Conservation (phyloP, 2,329 filamentous ascomycete species). For the Myriosclerotinia curreyana region DNA sequence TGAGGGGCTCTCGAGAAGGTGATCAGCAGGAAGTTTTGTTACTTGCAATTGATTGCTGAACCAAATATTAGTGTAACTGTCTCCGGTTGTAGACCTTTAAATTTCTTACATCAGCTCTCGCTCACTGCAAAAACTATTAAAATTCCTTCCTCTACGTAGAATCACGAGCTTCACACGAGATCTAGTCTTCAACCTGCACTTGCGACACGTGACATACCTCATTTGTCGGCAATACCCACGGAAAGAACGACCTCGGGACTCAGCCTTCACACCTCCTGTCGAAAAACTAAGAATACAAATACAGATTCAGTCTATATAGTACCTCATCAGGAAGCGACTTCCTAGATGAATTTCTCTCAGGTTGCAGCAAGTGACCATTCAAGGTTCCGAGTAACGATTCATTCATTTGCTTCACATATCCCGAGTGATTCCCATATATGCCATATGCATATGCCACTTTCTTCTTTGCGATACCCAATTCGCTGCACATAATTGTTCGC, state of each 20-base stretch:
- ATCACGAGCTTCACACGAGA: not conserved
- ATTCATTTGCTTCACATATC: not conserved
- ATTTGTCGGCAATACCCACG: not conserved
- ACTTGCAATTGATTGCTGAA: not conserved
- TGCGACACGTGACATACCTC: not conserved
- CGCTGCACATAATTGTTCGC: not conserved
- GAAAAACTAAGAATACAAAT: not conserved
- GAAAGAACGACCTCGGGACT: constrained; percentile 4
- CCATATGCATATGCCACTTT: too few relatives aligned
- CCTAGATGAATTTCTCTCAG: not conserved
- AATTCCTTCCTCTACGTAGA: not conserved
- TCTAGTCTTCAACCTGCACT: not conserved
- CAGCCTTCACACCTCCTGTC: not conserved
- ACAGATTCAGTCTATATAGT: not conserved
- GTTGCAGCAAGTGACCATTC: not conserved
- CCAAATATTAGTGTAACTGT: not conserved
- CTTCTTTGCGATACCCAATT: not conserved
- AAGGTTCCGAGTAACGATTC: not conserved
- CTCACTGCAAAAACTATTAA: too few relatives aligned
- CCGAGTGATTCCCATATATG: not conserved
- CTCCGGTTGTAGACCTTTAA: not conserved
- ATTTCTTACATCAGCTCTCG: too few relatives aligned
- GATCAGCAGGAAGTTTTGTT: not conserved
- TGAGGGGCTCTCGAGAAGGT: not conserved
- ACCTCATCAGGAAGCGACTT: not conserved